Conservation (phyloP, 352 stramenopile genomes). For the Phytophthora sp. region DNA sequence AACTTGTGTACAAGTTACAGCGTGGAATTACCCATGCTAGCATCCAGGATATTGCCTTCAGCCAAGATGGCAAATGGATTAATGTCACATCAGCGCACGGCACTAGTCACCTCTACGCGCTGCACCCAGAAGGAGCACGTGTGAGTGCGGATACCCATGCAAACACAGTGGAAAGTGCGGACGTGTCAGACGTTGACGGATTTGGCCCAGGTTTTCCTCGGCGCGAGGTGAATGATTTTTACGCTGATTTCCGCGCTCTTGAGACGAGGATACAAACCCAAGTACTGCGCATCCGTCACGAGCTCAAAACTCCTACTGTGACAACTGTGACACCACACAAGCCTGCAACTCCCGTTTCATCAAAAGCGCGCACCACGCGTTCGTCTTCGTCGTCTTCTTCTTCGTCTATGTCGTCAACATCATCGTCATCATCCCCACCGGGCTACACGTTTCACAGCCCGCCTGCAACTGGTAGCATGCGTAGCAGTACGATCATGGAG, state of each 20-base stretch:
- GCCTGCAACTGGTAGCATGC: constrained; percentile 20
- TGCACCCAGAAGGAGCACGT: constrained; percentile 71
- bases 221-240: constrained; percentile 78
- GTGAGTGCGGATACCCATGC: constrained; percentile 78
- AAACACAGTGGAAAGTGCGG: constrained; percentile 41
- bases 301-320: constrained; percentile 34
- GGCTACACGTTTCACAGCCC: constrained; percentile 29
- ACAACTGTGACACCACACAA: constrained; percentile 26
- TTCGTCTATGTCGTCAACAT: constrained; percentile 45
- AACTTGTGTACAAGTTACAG: constrained; percentile 88
- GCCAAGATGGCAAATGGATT: constrained; percentile 86
- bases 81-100: constrained; percentile 85
- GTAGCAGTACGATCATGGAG: constrained; percentile 57
- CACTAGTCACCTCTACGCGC: constrained; percentile 86
- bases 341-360: constrained; percentile 8
- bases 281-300: constrained; percentile 80
- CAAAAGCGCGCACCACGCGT: constrained; percentile 35
- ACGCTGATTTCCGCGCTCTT: constrained; percentile 61
- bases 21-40: constrained; percentile 87
- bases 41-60: constrained; percentile 86
- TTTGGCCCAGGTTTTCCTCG: constrained; percentile 22
- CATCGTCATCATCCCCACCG: constrained; percentile 37
- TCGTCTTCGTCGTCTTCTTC: constrained; percentile 43
- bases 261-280: constrained; percentile 72
- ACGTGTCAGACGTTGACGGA: constrained; percentile 16